Evolutionary conservation across 139 green algal species (phyloP), one percentile per base, ranked within the genome.

Genomic region (Ulvella scutata): DNA sequence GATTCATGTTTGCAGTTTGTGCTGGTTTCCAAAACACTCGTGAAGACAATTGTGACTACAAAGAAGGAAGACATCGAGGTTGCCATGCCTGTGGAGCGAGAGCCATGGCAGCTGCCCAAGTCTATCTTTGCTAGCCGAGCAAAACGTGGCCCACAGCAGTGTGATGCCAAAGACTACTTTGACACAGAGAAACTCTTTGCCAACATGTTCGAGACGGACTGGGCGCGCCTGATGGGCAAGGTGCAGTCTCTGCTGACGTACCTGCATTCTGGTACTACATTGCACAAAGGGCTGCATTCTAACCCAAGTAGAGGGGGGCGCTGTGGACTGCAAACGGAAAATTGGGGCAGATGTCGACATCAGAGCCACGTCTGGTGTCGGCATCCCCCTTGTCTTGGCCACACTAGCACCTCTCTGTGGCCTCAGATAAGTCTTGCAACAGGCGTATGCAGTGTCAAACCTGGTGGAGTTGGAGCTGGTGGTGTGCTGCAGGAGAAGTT

Each of bases 121-220:
- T 89, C 82, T 29, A 90, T 91, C 72, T 93, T 90, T 81, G 89
- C 90, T 77, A 76, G 83, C 9, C 78, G 88, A 6, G 37, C 78
- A 28, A 90, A 89, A 38, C 51, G 51, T 29, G 51, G 51, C 51
- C 51, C 51, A 26, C 51, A 67, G 62, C 85, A 91, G 81, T 76
- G 80, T 26, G 85, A 91, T 72, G 77, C 81, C 23, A 73, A 77
- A 0, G 80, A 79, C 26, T 89, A 85, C 81, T 83, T 79, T 44
- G 86, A 91, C 77, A 84, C 80, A 2, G 60, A 76, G 17, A 61
- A 67, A 73, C 82, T 88, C 7, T 34, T 87, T 39, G 79, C 86
- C 39, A 88, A 85, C 72, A 88, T 87, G 80, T 93, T 91, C 74
- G 85, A 91, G 78, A 77, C 77, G 23, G 85, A 91, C 78, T 93